Conservation (phyloP, 192 early-diverging fungal genomes). For the Podila epicladia region DNA sequence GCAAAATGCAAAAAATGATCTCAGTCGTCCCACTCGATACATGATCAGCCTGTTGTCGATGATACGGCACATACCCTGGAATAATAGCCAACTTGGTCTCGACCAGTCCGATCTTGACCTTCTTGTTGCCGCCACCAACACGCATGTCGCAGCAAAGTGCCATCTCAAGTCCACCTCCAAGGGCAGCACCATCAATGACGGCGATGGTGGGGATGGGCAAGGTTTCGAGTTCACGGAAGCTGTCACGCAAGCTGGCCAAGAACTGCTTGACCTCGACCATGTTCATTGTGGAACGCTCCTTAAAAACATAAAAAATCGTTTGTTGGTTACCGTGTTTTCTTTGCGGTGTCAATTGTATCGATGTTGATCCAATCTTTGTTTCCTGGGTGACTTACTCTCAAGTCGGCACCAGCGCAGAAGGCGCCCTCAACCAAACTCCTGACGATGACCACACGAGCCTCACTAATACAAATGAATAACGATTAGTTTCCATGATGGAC, state of each 20-base stretch:
- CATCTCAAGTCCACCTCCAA: slow-evolving; percentile 94
- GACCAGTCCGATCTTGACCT: slow-evolving; percentile 86
- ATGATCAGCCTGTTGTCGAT: neutral
- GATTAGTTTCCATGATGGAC: neutral
- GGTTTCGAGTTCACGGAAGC: slow-evolving; percentile 87
- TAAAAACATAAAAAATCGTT: neutral
- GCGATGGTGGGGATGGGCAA: slow-evolving; percentile 95
- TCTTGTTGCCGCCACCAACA: slow-evolving; percentile 71
- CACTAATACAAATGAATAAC: slow-evolving; percentile 35
- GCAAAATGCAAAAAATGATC: neutral
- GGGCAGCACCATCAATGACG: slow-evolving; percentile 90
- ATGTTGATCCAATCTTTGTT: neutral
- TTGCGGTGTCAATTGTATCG: neutral
- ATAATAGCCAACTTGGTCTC: slow-evolving; percentile 96
- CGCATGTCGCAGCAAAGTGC: slow-evolving; percentile 91
- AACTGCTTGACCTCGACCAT: slow-evolving; percentile 81
- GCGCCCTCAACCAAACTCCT: slow-evolving; percentile 80
- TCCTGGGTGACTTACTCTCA: slow-evolving; percentile 70
- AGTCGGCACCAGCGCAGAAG: slow-evolving; percentile 96
- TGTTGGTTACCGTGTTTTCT: neutral
- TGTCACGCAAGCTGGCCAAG: slow-evolving; percentile 76
- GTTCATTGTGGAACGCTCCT: slow-evolving; percentile 88
- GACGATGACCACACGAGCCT: slow-evolving; percentile 82
- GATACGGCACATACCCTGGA: slow-evolving; percentile 72
- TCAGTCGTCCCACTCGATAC: no score